Evolutionary conservation across 805 yeast genomes (phyloP).

Genomic region (Saturnispora galanensis): DNA sequence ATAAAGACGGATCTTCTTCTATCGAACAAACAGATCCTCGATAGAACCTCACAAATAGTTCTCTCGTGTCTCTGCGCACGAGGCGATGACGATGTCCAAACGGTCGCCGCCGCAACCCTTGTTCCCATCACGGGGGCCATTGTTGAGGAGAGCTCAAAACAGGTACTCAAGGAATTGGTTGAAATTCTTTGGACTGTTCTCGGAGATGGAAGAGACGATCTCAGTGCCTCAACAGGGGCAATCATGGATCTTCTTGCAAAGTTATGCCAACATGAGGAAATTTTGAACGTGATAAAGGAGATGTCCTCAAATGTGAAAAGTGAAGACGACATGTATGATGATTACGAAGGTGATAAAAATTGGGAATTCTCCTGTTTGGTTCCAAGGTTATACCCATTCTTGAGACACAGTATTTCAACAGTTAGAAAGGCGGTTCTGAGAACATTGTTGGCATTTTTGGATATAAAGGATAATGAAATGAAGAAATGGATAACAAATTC

Average conservation of each 20-base stretch:
- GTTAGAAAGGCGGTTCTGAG: constrained; percentile 83
- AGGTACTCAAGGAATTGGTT: constrained; percentile 38
- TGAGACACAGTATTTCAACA: constrained; percentile 86
- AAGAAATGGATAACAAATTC: constrained; percentile 52
- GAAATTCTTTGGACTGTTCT: constrained; percentile 87
- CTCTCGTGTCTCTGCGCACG: constrained; percentile 88
- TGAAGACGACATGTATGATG: constrained; percentile 26
- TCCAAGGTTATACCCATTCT: constrained; percentile 87
- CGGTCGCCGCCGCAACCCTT: constrained; percentile 89
- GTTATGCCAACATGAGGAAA: constrained; percentile 72
- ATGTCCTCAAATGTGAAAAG: constrained; percentile 34
- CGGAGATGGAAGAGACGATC: constrained; percentile 77
- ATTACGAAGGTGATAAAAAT: constrained; percentile 22
- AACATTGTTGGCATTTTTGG: constrained; percentile 66
- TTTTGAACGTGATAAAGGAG: constrained; percentile 58
- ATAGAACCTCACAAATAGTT: constrained; percentile 73
- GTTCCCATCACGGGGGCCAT: constrained; percentile 60
- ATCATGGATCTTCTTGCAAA: constrained; percentile 91
- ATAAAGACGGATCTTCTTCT: constrained; percentile 74
- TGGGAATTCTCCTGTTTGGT: constrained; percentile 60
- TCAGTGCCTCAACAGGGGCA: constrained; percentile 90
- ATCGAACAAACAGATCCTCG: constrained; percentile 46
- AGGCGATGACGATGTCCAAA: constrained; percentile 96
- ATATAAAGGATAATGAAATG: constrained; percentile 35
- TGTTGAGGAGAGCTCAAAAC: constrained; percentile 25